Conservation (phyloP, 495 filamentous ascomycete species). For the Neurospora sp. region DNA sequence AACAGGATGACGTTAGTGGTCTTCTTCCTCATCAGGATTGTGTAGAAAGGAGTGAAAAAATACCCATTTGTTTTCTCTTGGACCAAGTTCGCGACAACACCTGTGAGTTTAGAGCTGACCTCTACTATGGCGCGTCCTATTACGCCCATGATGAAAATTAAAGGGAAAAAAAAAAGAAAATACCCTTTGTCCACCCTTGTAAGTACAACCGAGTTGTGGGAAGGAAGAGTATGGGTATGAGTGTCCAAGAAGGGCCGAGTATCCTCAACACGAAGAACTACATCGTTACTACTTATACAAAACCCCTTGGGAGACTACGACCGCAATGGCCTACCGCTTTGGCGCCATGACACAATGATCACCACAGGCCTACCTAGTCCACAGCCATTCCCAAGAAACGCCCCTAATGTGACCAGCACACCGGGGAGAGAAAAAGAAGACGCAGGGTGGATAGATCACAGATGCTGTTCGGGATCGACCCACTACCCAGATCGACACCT, state of each 20-base stretch:
- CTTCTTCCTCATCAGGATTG: background rate
- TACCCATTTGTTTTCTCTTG: conserved; percentile 39
- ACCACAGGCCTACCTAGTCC: background rate
- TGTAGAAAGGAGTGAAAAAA: background rate
- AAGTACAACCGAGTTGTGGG: background rate
- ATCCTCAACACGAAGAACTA: background rate
- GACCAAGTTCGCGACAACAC: conserved; percentile 17
- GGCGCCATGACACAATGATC: background rate
- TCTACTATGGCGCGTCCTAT: conserved; percentile 1
- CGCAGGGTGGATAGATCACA: background rate
- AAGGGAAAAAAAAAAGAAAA: background rate
- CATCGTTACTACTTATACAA: background rate
- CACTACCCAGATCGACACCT: background rate
- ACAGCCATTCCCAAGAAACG: background rate
- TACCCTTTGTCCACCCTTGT: background rate
- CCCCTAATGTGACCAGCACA: background rate
- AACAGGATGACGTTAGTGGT: background rate
- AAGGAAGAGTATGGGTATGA: background rate
- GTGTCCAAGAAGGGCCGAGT: background rate
- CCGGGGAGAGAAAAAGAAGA: background rate
- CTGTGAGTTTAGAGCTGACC: background rate
- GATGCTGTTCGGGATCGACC: background rate
- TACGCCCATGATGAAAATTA: conserved; percentile 16
- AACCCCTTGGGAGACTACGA: background rate
- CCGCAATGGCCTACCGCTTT: background rate